Conservation (phyloP, 2,329 filamentous ascomycete genomes). For the Fusarium sp. region DNA sequence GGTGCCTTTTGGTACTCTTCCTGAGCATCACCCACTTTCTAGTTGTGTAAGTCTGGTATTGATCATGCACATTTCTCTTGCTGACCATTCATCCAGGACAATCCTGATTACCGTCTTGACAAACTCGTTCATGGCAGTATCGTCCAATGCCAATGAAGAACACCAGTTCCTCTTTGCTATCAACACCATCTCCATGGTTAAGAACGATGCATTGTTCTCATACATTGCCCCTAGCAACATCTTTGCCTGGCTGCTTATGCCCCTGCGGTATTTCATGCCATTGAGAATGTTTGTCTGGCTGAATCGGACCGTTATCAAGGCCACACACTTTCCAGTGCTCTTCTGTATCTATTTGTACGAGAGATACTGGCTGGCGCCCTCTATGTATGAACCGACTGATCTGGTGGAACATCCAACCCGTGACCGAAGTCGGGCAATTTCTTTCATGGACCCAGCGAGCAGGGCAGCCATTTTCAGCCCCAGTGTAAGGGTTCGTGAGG, state of each 20-base stretch:
- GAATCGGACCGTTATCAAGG: conserved; percentile 92
- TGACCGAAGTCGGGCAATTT: conserved; percentile 62
- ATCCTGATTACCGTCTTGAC: conserved; percentile 96
- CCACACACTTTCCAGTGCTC: conserved; percentile 88
- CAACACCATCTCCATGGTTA: conserved; percentile 98
- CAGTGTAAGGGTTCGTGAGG: conserved; percentile 78
- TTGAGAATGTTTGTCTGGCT: conserved; percentile 85
- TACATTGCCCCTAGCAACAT: conserved; percentile 94
- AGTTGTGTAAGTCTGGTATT: conserved; percentile 70
- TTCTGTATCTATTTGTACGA: conserved; percentile 92
- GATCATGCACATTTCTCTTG: not conserved
- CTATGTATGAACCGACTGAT: conserved; percentile 86
- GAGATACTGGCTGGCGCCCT: conserved; percentile 78
- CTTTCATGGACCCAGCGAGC: conserved; percentile 68
- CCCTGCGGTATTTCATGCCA: conserved; percentile 82
- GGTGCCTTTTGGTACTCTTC: conserved; percentile 81
- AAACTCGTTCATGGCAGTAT: conserved; percentile 95
- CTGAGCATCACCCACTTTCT: conserved; percentile 96
- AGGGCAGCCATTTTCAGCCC: conserved; percentile 79
- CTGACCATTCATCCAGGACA: conserved; percentile 62
- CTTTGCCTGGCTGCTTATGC: conserved; percentile 89
- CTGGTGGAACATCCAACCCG: conserved; percentile 79
- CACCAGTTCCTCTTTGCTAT: conserved; percentile 95
- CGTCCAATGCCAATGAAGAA: conserved; percentile 92
- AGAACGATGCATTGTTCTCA: conserved; percentile 95